Evolutionary conservation across 2,329 filamentous ascomycete species (phyloP).

Genomic region (Cryphonectria carpinicola): DNA sequence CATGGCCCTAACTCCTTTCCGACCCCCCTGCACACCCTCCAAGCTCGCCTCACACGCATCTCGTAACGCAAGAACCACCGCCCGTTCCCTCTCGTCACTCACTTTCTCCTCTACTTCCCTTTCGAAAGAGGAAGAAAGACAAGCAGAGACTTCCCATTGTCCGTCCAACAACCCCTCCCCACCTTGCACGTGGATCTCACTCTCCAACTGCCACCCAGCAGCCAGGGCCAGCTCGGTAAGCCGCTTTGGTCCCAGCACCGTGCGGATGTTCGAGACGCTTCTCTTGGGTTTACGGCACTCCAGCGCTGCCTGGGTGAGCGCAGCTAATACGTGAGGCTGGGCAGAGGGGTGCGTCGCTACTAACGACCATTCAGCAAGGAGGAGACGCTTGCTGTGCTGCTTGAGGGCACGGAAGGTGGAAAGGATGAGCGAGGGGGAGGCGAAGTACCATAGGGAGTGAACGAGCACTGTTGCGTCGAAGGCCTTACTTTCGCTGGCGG

Average conservation of each 20-base stretch:
- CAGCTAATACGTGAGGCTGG: slow-evolving; percentile 29
- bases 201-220: slow-evolving; percentile 28
- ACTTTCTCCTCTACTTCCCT: slow-evolving; percentile 25
- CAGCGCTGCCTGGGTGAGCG: slow-evolving; percentile 27
- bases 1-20: slow-evolving; percentile 30
- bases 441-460: slow-evolving; percentile 60
- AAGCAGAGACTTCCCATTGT: slow-evolving; percentile 30
- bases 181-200: slow-evolving; percentile 23
- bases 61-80: slow-evolving; percentile 28
- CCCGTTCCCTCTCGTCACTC: slow-evolving; percentile 28
- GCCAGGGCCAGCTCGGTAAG: slow-evolving; percentile 5
- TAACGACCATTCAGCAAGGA: slow-evolving; percentile 30
- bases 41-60: slow-evolving; percentile 29
- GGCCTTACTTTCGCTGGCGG: slow-evolving; percentile 19
- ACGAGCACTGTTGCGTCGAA: slow-evolving; percentile 53
- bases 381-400: slow-evolving; percentile 29
- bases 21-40: slow-evolving; percentile 27
- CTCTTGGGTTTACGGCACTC: slow-evolving; percentile 26
- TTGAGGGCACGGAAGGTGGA: slow-evolving; percentile 28
- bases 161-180: slow-evolving; percentile 28
- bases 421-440: slow-evolving; percentile 25
- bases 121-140: slow-evolving; percentile 26
- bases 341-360: slow-evolving; percentile 19
- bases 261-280: slow-evolving; percentile 26
- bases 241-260: slow-evolving; percentile 2